Evolutionary conservation across 805 yeast genomes (phyloP), one percentile per base, ranked within the genome.

Genomic region (Yarrowia osloensis): DNA sequence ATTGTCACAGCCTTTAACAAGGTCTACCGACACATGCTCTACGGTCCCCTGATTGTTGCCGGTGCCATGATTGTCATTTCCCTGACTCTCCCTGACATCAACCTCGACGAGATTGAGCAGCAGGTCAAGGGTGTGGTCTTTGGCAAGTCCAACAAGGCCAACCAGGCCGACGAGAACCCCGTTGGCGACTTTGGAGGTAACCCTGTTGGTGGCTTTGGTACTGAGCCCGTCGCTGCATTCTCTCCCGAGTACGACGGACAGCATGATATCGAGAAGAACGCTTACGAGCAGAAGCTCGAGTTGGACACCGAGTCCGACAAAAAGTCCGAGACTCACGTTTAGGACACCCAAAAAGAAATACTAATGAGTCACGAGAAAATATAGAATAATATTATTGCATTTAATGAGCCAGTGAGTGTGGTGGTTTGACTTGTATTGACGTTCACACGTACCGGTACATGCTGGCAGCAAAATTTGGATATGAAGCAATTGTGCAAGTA

Each of bases 1-100:
- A 67, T 68, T n/a, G 68, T 66, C 49, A 24, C 29, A 0, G 68
- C 69, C 22, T 68, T 46, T 57, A 68, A 68, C 57, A 26, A 33
- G 12, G 67, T 68, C 29, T 66, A 66, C 65, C 28, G 68, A 59
- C 46, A 31, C 39, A 50, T 68, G 44, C 63, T 68, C 13, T 37
- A 63, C 19, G 67, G 68, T 1, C 68, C 69, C 24, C 50, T 68
- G 35, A 31, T 67, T 28, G 54, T 68, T 4, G 66, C 55, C 13
- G 68, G 44, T 13, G 55, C 66, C 46, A 68, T 68, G 67, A 47
- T 67, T 21, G 35, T 68, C 46, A 52, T 68, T 29, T 13, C 67
- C 7, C 35, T 66, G 29, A 46, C 68, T 8, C 63, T 52, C 8
- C 42, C 63, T 24, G 49, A 68, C n/a, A 29, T 68, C n/a, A 44